A percentile compares a stretch with the other conserved stretches of the same genome.
Conservation (phyloP, 371 early-diverging fungal genomes). For the Mucor lusitanicus region DNA sequence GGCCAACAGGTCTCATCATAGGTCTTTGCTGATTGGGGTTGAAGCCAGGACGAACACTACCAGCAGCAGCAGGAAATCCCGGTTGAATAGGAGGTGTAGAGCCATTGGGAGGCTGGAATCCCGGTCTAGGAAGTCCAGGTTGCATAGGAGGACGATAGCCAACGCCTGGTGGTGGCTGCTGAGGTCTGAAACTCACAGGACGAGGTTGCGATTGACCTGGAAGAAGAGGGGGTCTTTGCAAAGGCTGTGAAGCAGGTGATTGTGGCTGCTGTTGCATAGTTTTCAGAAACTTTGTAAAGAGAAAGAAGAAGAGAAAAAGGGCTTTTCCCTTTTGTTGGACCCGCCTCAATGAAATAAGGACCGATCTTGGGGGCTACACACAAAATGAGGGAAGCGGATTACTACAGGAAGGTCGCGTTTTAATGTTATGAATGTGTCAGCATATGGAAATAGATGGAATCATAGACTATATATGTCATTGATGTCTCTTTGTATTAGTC, state of each 20-base stretch:
- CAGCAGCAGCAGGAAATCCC: conserved; percentile 22
- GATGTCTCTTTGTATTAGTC: too few relatives aligned
- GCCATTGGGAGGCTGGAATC: conserved; percentile 26
- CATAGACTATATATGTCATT: too few relatives aligned
- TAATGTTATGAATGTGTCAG: background rate
- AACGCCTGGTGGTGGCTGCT: conserved; percentile 15
- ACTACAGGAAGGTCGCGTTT: conserved; percentile 1
- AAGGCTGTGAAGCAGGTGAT: background rate
- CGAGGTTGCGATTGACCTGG: conserved; percentile 21
- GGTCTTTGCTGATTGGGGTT: conserved; percentile 19
- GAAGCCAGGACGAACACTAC: conserved; percentile 24
- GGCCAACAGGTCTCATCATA: conserved; percentile 25
- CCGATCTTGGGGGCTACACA: background rate
- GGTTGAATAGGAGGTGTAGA: conserved; percentile 20
- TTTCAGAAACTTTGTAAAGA: background rate
- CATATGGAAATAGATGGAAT: background rate
- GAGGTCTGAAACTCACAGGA: conserved; percentile 25
- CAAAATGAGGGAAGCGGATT: background rate
- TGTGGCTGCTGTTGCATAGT: background rate
- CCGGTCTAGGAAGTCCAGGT: conserved; percentile 26
- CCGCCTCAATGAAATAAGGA: background rate
- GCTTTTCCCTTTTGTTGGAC: background rate
- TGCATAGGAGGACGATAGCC: conserved; percentile 25
- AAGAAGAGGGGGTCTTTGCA: conserved; percentile 18
- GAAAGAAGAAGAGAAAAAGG: background rate